These are phyloP conservation scores for Geotrichum macrosporum DNA, from an alignment of 1,139 yeast genomes.

Conservation along the genomic window DNA sequence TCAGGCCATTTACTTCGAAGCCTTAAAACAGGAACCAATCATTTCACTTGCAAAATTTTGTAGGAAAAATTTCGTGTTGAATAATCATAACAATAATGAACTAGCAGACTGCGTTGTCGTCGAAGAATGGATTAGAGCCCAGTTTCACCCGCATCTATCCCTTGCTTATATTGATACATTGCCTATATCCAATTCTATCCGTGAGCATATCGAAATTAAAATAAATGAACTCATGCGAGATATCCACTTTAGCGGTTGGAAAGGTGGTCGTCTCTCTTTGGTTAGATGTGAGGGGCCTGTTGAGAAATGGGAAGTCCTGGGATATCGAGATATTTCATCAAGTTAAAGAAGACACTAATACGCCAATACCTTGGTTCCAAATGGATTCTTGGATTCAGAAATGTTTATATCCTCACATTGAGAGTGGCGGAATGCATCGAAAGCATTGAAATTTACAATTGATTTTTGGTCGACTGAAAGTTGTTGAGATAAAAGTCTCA, in stretches of 20 bases:
- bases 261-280: slow-evolving; percentile 2
- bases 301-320: slow-evolving; percentile 6
- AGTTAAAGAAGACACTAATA: too few species aligned
- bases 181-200: background rate
- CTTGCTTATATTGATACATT: slow-evolving; percentile 1
- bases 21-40: background rate
- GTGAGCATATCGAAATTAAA: background rate
- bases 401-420: too few species aligned
- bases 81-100: too few species aligned
- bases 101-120: too few species aligned
- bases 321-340: background rate
- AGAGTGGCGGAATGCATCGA: too few species aligned
- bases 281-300: slow-evolving; percentile 14
- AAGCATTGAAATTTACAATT: too few species aligned
- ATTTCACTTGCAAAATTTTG: background rate
- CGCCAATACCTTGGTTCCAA: too few species aligned
- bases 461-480: too few species aligned
- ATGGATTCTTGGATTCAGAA: too few species aligned
- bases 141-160: slow-evolving; percentile 9
- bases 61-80: background rate
- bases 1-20: slow-evolving; percentile 3
- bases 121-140: background rate
- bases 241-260: too few species aligned
- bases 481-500: too few species aligned
- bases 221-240: background rate